Evolutionary conservation across 2,329 filamentous ascomycete genomes (phyloP).

Genomic region (Diaporthe sp.): DNA sequence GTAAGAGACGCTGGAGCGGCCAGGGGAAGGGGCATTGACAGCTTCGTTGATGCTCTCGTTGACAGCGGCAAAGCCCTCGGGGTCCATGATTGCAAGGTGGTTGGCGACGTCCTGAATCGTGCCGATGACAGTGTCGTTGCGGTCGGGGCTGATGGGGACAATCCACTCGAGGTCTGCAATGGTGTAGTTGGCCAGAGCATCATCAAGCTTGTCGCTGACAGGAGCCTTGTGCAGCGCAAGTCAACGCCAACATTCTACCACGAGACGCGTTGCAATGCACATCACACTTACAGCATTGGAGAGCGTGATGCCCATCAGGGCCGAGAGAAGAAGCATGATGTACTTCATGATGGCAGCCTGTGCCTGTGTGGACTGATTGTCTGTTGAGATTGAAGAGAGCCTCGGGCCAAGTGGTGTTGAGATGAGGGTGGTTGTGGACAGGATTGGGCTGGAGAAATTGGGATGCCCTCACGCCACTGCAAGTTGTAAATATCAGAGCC

Average conservation of each 20-base stretch:
- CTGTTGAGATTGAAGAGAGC: neutral
- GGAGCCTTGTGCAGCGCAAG: neutral
- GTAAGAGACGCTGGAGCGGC: too few relatives aligned
- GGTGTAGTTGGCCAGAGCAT: neutral
- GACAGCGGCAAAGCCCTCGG: neutral
- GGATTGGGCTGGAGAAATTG: too few relatives aligned
- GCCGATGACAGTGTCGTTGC: conserved; percentile 4
- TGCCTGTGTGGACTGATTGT: neutral
- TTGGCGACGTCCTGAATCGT: conserved; percentile 27
- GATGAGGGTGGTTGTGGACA: neutral
- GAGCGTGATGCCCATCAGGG: conserved; percentile 24
- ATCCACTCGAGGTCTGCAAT: conserved; percentile 3
- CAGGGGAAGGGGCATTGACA: neutral
- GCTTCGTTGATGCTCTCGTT: conserved; percentile 4
- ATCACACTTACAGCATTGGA: neutral
- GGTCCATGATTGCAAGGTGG: neutral
- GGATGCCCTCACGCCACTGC: neutral
- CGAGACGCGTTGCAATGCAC: neutral
- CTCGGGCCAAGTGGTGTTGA: neutral
- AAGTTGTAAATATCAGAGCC: neutral
- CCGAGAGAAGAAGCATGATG: conserved; percentile 6
- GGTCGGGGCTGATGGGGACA: neutral
- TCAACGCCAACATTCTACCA: neutral
- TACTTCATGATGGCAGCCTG: conserved; percentile 10
- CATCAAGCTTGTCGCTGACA: neutral